Base-by-base conservation (phyloP, 2,329 filamentous ascomycete genomes). In the Orbilia quercus region DNA sequence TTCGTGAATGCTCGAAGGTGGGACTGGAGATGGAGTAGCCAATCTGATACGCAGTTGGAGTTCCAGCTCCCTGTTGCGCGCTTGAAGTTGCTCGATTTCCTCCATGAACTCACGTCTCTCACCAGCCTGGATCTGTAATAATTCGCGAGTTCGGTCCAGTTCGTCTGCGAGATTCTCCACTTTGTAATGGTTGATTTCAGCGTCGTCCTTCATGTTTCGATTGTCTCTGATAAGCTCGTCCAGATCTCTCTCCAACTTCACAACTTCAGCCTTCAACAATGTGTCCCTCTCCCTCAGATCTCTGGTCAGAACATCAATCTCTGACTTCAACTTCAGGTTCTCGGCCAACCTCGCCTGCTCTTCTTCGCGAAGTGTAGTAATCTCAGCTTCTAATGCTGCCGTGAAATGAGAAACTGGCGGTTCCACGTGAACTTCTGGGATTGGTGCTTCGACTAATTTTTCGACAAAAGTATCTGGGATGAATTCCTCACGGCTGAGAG, bases 161-260 rank as follows among this genome's bases (percentile, higher is more conserved):
- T 72, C 67, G 9, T 72, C 67, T 14, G 67, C 67, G 7, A 72
- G 67, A 44, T 72, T 72, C 38, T 72, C 67, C 16, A 72, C 67
- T 55, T 72, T 72, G 28, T 72, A 72, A 36, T 72, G 59, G 44
- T 72, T 72, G 40, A 72, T 72, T 50, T 72, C 67, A 11, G 67
- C 67, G 16, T 72, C 67, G 40, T 72, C 67, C 36, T 72, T 72
- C 67, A 72, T 72, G 28, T 72, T 72, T 12, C 67, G 58, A 40
- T 72, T 72, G 22, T 72, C 67, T 18, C 67, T 44, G 34, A 72
- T 23, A 34, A 72, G 53, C 7, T 72, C 67, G 23, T 72, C 67
- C 5, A 72, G 44, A 45, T 65, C 45, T 25, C 40, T 58, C 48
- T 72, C 67, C 20, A 72, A 50, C 20, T 53, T 38, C 38, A 72